These are phyloP conservation scores for Rubia tinctorum DNA, from an alignment of 305 asterid species.

Conservation along the genomic window DNA sequence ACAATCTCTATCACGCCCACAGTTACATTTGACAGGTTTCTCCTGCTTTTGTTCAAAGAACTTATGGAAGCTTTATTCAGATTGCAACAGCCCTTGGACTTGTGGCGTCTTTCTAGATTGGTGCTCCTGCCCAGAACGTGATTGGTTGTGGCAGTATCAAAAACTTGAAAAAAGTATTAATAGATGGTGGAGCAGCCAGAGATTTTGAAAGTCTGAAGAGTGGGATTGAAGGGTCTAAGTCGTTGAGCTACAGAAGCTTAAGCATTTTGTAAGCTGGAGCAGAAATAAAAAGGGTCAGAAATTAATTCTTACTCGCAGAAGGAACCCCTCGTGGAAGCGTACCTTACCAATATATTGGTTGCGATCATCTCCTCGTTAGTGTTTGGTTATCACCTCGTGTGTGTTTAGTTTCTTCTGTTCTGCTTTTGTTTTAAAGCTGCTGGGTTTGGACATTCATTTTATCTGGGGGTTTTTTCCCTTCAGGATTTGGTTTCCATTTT, in stretches of 20 bases:
- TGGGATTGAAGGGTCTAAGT: too few relatives aligned
- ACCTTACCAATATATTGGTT: slow-evolving; percentile 80
- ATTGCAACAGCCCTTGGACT: slow-evolving; percentile 91
- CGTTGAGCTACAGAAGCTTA: too few relatives aligned
- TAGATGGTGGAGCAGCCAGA: too few relatives aligned
- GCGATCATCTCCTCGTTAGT: slow-evolving; percentile 76
- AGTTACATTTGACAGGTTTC: slow-evolving; percentile 57
- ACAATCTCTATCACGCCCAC: slow-evolving; percentile 15
- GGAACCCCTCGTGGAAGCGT: slow-evolving; percentile 83
- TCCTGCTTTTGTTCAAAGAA: slow-evolving; percentile 89
- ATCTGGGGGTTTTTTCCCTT: slow-evolving; percentile 18
- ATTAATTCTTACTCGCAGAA: too few relatives aligned
- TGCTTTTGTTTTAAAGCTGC: background rate
- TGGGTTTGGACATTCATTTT: background rate
- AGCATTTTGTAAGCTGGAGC: too few relatives aligned
- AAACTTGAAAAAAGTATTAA: too few relatives aligned
- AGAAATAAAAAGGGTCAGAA: too few relatives aligned
- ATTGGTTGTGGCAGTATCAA: too few relatives aligned
- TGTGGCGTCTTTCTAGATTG: slow-evolving; percentile 63
- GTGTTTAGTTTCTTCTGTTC: slow-evolving; percentile 26
- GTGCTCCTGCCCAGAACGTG: slow-evolving; percentile 74
- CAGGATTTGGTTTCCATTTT: slow-evolving; percentile 1
- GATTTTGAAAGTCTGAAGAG: too few relatives aligned
- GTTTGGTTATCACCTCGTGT: slow-evolving; percentile 97
- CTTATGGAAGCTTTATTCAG: slow-evolving; percentile 90